Percentiles rank a stretch among this genome's conserved stretches.
Evolutionary conservation across 2,329 filamentous ascomycete genomes (phyloP).

Genomic region (Piedraia hortae): DNA sequence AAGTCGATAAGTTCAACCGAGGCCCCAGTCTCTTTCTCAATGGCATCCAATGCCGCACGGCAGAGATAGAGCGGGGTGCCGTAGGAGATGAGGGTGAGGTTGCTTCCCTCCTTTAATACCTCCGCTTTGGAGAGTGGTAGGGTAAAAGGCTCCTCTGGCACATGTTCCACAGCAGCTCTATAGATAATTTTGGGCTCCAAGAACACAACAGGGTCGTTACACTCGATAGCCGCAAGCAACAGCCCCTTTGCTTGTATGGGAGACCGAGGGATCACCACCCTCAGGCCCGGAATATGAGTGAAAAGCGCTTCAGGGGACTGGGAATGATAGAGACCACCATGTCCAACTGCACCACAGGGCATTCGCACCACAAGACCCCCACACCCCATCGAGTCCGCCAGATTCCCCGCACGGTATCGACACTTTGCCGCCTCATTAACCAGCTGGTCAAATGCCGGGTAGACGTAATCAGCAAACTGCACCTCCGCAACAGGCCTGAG

Average conservation of each 20-base stretch:
- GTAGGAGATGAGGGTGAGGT: constrained; percentile 67
- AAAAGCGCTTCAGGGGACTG: constrained; percentile 77
- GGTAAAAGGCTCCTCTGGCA: constrained; percentile 55
- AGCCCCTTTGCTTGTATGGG: constrained; percentile 75
- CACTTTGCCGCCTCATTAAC: constrained; percentile 84
- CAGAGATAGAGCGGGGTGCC: constrained; percentile 75
- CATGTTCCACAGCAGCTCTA: constrained; percentile 72
- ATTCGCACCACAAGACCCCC: constrained; percentile 71
- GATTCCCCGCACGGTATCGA: constrained; percentile 42
- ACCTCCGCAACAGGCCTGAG: constrained; percentile 87
- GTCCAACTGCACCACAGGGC: constrained; percentile 72
- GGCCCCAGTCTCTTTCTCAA: constrained; percentile 47
- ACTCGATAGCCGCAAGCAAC: constrained; percentile 45
- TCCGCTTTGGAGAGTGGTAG: constrained; percentile 70
- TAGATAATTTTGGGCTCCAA: constrained; percentile 90
- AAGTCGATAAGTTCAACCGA: constrained; percentile 68
- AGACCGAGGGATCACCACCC: constrained; percentile 64
- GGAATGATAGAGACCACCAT: constrained; percentile 69
- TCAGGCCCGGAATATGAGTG: constrained; percentile 60
- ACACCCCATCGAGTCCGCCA: constrained; percentile 15
- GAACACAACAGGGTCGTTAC: constrained; percentile 69
- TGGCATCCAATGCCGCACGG: constrained; percentile 44
- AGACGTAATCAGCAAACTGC: constrained; percentile 87
- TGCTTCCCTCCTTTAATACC: constrained; percentile 48
- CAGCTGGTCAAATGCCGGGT: constrained; percentile 75